Conservation (phyloP, 371 early-diverging fungal species). For the Rhizomucor miehei region DNA sequence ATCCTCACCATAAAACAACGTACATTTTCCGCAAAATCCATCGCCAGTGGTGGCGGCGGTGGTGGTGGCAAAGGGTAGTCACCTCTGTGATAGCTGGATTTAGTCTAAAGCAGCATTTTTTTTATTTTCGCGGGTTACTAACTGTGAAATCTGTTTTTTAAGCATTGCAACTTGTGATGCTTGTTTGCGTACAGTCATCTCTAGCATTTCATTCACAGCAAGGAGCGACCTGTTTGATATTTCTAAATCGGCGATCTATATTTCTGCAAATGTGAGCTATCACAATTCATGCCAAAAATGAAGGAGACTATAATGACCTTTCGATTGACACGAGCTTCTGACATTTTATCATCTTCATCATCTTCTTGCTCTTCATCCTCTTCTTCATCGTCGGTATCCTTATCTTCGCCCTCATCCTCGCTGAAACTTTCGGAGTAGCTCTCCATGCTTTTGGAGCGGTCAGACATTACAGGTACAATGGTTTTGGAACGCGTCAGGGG, state of each 20-base stretch:
- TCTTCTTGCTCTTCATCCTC: slow-evolving; percentile 13
- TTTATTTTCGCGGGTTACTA: too few species aligned
- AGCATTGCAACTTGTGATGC: slow-evolving; percentile 44
- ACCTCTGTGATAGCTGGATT: too few species aligned
- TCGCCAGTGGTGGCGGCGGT: too few species aligned
- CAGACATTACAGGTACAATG: background rate
- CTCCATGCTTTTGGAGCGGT: too few species aligned
- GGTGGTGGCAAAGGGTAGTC: too few species aligned
- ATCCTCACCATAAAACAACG: too few species aligned
- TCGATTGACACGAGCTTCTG: slow-evolving; percentile 46
- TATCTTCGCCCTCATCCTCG: slow-evolving; percentile 13
- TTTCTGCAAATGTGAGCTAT: background rate
- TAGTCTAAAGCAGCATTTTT: too few species aligned
- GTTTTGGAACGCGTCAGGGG: background rate
- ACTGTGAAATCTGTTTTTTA: slow-evolving; percentile 24
- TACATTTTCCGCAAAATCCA: too few species aligned
- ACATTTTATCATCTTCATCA: slow-evolving; percentile 22
- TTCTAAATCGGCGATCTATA: slow-evolving; percentile 54
- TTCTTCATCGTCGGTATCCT: slow-evolving; percentile 23
- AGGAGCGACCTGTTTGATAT: slow-evolving; percentile 48
- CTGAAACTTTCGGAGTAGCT: background rate
- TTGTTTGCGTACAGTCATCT: slow-evolving; percentile 48
- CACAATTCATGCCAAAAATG: background rate
- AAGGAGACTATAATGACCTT: slow-evolving; percentile 17
- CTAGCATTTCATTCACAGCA: slow-evolving; percentile 50